Evolutionary conservation across 371 early-diverging fungal species (phyloP).

Genomic region (Mortierella sp.): DNA sequence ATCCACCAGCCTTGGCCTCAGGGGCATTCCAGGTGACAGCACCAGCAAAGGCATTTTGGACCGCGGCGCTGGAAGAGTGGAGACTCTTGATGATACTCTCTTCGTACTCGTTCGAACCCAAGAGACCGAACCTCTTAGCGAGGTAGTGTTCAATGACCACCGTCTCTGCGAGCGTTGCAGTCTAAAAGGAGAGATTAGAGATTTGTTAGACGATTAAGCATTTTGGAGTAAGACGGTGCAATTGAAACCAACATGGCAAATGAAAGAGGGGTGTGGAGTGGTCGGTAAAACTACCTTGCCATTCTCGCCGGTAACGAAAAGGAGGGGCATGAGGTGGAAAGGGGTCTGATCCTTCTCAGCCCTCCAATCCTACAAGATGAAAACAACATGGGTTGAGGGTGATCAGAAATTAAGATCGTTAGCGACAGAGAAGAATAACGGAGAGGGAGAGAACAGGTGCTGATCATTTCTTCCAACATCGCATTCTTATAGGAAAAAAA

Average conservation of each 20-base stretch:
- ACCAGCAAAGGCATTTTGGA: slow-evolving; percentile 16
- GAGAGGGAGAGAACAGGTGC: neutral
- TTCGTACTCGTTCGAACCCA: slow-evolving; percentile 49
- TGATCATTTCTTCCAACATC: neutral
- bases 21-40: slow-evolving; percentile 29
- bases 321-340: slow-evolving; percentile 31
- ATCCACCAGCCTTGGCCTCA: slow-evolving; percentile 13
- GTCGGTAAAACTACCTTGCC: slow-evolving; percentile 23
- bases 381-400: neutral
- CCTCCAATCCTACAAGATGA: slow-evolving; percentile 13
- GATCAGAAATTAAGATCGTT: neutral
- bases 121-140: slow-evolving; percentile 39
- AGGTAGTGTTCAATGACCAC: slow-evolving; percentile 35
- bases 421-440: neutral
- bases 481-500: neutral
- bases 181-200: neutral
- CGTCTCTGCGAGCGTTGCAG: slow-evolving; percentile 25
- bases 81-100: slow-evolving; percentile 30
- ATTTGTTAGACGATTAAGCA: neutral
- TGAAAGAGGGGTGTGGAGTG: neutral
- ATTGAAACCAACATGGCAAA: neutral
- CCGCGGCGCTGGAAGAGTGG: slow-evolving; percentile 10
- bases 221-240: neutral
- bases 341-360: slow-evolving; percentile 31
- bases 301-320: slow-evolving; percentile 25